Evolutionary conservation across 2,329 filamentous ascomycete genomes (phyloP), one percentile per base, ranked within the genome.

Genomic region (Waltergamsia citrina): DNA sequence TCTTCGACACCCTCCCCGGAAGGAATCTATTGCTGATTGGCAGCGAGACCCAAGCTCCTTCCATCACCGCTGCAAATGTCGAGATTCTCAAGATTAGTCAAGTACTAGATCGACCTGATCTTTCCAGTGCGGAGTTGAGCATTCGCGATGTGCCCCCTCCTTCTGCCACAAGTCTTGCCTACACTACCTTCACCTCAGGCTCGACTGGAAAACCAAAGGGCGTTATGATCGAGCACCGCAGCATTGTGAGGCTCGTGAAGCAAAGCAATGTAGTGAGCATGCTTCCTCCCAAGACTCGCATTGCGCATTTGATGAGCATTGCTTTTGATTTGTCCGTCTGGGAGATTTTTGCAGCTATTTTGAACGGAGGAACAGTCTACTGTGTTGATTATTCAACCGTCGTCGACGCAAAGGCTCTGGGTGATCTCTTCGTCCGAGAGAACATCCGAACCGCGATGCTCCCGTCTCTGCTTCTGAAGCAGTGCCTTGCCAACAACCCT

Each of bases 171-270:
- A 42, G 38, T 17, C 40, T 46, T 14, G 42, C 42, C 3, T 48
- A 50, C 18, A 63, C 68, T 40, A 64, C 69, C 45, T 70, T 67
- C 43, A 70, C 66, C 16, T 69, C 65, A 8, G 66, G 66, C 14
- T 69, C 63, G 12, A 70, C 66, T 2, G 66, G 66, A 7, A 51
- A 52, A 20, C 66, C 66, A 7, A 70, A 70, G 50, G 66, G 66
- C 22, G 63, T 69, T 18, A 57, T 67, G 38, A 29, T 48, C 30
- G 38, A 44, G 16, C 43, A 46, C 22, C 36, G 43, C 15, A 24
- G 25, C 17, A 37, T 45, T 17, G 18, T 42, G 12, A 32, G 43
- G 7, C 35, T 42, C 6, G 39, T 32, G 5, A 38, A 36, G 14
- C 12, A 30, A 8, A 30, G 14, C 9, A 40, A 34, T 11, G 22